Evolutionary conservation across 768 basidiomycete species (phyloP).

Genomic region (Termitomyces sp.): DNA sequence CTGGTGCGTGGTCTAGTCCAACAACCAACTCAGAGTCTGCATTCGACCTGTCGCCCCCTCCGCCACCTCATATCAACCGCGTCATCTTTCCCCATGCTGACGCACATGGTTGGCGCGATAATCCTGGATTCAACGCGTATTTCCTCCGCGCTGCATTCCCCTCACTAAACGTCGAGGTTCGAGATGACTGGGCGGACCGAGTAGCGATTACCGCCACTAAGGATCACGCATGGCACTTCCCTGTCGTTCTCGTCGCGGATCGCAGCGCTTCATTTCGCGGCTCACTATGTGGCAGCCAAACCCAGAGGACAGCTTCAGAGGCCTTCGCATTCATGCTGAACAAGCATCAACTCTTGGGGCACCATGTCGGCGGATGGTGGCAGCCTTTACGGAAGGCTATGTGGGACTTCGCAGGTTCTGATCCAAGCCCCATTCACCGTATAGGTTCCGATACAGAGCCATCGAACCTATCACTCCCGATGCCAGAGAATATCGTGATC

Average conservation of each 20-base stretch:
- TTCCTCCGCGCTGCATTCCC: constrained; percentile 77
- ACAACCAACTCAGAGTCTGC: constrained; percentile 20
- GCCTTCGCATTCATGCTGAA: constrained; percentile 54
- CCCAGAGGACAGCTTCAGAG: constrained; percentile 72
- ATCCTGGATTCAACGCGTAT: constrained; percentile 73
- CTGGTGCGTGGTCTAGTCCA: constrained; percentile 42
- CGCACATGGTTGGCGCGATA: constrained; percentile 69
- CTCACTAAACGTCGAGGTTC: constrained; percentile 62
- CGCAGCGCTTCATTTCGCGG: constrained; percentile 78
- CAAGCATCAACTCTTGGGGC: constrained; percentile 32
- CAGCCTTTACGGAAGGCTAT: constrained; percentile 66
- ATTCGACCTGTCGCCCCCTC: constrained; percentile 9
- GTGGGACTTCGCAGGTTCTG: constrained; percentile 63
- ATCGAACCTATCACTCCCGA: constrained; percentile 30
- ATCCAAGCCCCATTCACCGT: not conserved
- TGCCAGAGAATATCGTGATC: constrained; percentile 56
- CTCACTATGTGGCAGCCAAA: constrained; percentile 54
- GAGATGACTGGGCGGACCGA: constrained; percentile 73
- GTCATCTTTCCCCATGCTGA: constrained; percentile 68
- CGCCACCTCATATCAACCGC: constrained; percentile 59
- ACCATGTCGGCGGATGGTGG: constrained; percentile 69
- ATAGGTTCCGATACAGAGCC: constrained; percentile 9
- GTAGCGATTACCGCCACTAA: constrained; percentile 28
- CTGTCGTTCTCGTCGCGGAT: constrained; percentile 67
- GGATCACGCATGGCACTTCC: constrained; percentile 69